Base-by-base conservation (phyloP, 805 yeast species). In the Yamadazyma nakazawae region DNA sequence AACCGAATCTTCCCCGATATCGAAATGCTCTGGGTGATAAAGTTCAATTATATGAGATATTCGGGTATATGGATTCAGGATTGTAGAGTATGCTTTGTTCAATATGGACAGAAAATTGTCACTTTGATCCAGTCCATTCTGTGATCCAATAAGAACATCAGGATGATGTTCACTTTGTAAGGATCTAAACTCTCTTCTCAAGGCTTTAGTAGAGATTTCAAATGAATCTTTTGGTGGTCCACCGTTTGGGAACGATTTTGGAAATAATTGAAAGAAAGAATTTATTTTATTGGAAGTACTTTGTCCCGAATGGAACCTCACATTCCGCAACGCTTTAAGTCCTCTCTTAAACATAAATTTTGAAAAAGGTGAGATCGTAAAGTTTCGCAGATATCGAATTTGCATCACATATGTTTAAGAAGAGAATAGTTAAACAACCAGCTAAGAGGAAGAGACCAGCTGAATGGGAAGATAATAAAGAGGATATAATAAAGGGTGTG, bases 131-230 rank as follows among this genome's bases (percentile, higher is more conserved):
- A 41, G 50, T 13, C 45, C 38, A 37, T 59, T 50, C 1, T 58
- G 38, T 1, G 64, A 54, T 1, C 68, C 68, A 30, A 58, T 58
- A 16, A 68, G 68, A 49, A 74, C 71, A 67, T 92, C 99, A 0
- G 99, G 99, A 60, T 92, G 99, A 41, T 78, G 74, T 48, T 75
- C 72, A 32, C 85, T 78, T 63, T 92, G 98, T 26, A 90, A 68
- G 8, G 58, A 53, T 34, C 96, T 68, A 62, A 82, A 92, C 62
- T 94, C 98, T 48, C 80, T 76, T 43, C 96, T 76, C 40, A 92
- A 72, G 14, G 66, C 57, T 40, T 73, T 67, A 12, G 70, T 56
- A 57, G 88, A 82, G 5, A 89, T 64, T 1, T 62, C 57, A 66
- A 89, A 92, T 28, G 74, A 62, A 19, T 82, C 83, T 1, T 55